Base-by-base conservation (phyloP, 352 stramenopile species). In the Phytophthora pisi region DNA sequence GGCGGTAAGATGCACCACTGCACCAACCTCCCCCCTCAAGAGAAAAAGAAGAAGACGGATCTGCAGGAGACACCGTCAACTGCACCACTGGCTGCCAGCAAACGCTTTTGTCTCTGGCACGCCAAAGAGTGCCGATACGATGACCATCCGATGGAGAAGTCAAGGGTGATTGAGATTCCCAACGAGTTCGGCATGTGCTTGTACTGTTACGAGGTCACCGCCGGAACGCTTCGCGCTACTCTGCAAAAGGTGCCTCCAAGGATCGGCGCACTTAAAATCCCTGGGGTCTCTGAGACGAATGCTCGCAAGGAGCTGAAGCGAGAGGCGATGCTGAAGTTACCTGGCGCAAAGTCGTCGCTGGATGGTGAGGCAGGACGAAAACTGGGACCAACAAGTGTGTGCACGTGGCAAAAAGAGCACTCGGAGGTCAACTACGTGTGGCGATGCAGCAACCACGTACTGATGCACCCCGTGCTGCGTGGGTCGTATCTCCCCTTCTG, bases 161-260 rank as follows among this genome's bases (percentile, higher is more conserved):
- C 72, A 5, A 57, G 58, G n/a, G 72, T 42, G 5, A 88, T 91
- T 42, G 77, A 91, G 30, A 75, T 89, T 11, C 64, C 84, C 4
- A 93, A 93, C 54, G 79, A 82, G 26, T 64, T 71, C 6, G 86
- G 74, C 0, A 59, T 86, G 56, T 93, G 86, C 55, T 57, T 92
- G 3, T 15, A 64, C 15, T 93, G 86, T 55, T 93, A 85, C 50
- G 76, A 85, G 57, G 53, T 54, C 5, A 89, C 81, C 16, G 82
- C 78, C 6, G 55, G 68, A 6, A 75, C 61, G 1, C 58, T 81
- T 8, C 79, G 83, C 4, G 66, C 55, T 10, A 81, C 79, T 23
- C 52, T 89, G 3, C 81, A 88, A n/a, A 88, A 82, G 23, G 57
- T 67, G 0, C 79, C 83, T 31, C 68, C 76, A 15, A 64, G 81